Base-by-base conservation (phyloP, 371 early-diverging fungal species). In the Actinomortierella ambigua region DNA sequence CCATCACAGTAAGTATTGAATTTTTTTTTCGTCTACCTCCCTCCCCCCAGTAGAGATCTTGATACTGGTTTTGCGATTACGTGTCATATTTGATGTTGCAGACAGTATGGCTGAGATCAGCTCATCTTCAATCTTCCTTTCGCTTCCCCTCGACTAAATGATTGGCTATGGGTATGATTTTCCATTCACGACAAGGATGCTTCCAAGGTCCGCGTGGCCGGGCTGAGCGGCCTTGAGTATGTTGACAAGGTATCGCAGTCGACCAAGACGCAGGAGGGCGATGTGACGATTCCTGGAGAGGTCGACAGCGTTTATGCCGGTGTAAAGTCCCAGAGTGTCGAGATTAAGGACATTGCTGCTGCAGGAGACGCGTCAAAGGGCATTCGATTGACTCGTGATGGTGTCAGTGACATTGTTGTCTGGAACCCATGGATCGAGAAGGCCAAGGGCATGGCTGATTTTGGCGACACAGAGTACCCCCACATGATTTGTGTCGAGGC, bases 341-440 rank as follows among this genome's bases (percentile, higher is more conserved):
- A 81, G 57, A 87, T 89, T 46, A 56, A 47, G 18, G 66, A 52
- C 22, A 67, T 56, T 24, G 43, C 28, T 20, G 62, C 50, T 14
- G 50, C 47, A 14, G 22, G 22, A 20, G 58, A 48, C 49, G 41
- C 27, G n/a, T 14, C 22, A 3, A 50, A 49, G 15, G 69, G 71
- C 6, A 23, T 70, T 14, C 53, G 59, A 9, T 17, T 69, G 9
- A 52, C 34, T 29, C 34, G 24, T 22, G 57, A 64, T 23, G 68
- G 69, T n/a, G 24, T 75, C 57, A 22, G 22, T 18, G 68, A 75
- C 40, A 55, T 80, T 82, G 97, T 97, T 50, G 91, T 98, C 34
- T 98, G 98, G 98, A 98, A 98, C 65, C 96, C 96, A 9, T 97
- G 97, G 97, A 79, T 80, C 17, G 95, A 93, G 29, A 95, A 94